Conservation (phyloP, 1,139 yeast species). For the Kodamaea alishanica region DNA sequence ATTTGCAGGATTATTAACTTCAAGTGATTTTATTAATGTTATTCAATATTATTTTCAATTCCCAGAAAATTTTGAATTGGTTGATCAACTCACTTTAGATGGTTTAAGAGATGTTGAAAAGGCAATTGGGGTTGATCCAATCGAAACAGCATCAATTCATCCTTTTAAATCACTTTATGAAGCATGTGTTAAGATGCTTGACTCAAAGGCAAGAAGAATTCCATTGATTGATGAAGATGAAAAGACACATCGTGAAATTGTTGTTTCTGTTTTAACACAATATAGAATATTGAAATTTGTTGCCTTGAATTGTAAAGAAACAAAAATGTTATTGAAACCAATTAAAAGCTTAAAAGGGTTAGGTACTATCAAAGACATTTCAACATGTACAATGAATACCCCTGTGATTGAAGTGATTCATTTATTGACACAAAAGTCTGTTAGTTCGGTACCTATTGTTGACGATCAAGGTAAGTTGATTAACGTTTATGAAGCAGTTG, state of each 20-base stretch:
- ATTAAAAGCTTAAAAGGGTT: slow-evolving; percentile 62
- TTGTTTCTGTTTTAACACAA: slow-evolving; percentile 92
- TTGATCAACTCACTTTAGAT: slow-evolving; percentile 80
- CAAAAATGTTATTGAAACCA: slow-evolving; percentile 77
- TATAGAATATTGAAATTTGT: slow-evolving; percentile 94
- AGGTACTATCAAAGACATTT: slow-evolving; percentile 56
- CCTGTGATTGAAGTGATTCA: slow-evolving; percentile 95
- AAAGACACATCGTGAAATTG: slow-evolving; percentile 88
- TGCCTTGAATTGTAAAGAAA: slow-evolving; percentile 93
- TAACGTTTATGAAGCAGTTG: slow-evolving; percentile 95
- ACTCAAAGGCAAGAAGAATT: slow-evolving; percentile 86
- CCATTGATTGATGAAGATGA: slow-evolving; percentile 95
- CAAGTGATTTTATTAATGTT: slow-evolving; percentile 90
- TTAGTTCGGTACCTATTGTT: slow-evolving; percentile 89
- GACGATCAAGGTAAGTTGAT: slow-evolving; percentile 72
- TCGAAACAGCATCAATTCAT: slow-evolving; percentile 85
- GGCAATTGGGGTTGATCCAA: slow-evolving; percentile 83
- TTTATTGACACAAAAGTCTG: slow-evolving; percentile 69
- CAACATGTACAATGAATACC: slow-evolving; percentile 84
- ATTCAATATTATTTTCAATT: slow-evolving; percentile 90
- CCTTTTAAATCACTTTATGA: slow-evolving; percentile 90
- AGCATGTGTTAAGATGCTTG: slow-evolving; percentile 91
- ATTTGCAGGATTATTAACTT: slow-evolving; percentile 91
- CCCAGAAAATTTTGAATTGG: slow-evolving; percentile 87
- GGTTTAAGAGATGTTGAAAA: slow-evolving; percentile 83